phyloP scores from a whole-genome alignment of 1,139 yeast genomes.

The Pichia sp. region DNA sequence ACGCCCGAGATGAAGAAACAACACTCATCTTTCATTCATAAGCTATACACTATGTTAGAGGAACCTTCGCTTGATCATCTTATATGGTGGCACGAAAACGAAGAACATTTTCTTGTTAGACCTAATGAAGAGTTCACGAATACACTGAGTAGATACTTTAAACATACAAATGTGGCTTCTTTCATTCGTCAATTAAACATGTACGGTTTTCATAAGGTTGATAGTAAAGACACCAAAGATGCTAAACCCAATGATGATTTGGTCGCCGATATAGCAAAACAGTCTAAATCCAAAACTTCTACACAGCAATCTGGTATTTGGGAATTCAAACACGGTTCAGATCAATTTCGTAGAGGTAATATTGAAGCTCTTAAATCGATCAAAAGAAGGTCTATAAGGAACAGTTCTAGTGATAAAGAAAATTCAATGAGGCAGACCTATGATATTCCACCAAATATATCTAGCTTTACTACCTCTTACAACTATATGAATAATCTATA shows the following conservation, averaged over 20 bases:
- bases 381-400: conserved; percentile 48
- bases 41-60: conserved; percentile 53
- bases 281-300: neutral
- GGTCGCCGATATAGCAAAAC: neutral
- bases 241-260: neutral
- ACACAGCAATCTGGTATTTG: conserved; percentile 34
- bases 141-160: conserved; percentile 62
- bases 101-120: conserved; percentile 48
- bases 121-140: conserved; percentile 62
- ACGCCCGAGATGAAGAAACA: conserved; percentile 9
- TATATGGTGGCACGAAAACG: conserved; percentile 74
- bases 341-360: conserved; percentile 70
- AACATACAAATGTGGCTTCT: conserved; percentile 69
- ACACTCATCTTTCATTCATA: conserved; percentile 50
- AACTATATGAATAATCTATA: conserved; percentile 1
- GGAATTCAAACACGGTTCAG: conserved; percentile 87
- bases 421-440: conserved; percentile 22
- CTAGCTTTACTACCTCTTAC: neutral
- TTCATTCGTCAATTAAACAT: conserved; percentile 67
- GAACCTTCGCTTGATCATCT: conserved; percentile 43
- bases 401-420: conserved; percentile 23
- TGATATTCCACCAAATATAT: conserved; percentile 8
- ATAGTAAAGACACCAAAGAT: conserved; percentile 15
- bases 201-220: conserved; percentile 74
- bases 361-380: conserved; percentile 56